Evolutionary conservation across 2,329 filamentous ascomycete genomes (phyloP).

Genomic region (Hawksworthiomyces lignivorus): DNA sequence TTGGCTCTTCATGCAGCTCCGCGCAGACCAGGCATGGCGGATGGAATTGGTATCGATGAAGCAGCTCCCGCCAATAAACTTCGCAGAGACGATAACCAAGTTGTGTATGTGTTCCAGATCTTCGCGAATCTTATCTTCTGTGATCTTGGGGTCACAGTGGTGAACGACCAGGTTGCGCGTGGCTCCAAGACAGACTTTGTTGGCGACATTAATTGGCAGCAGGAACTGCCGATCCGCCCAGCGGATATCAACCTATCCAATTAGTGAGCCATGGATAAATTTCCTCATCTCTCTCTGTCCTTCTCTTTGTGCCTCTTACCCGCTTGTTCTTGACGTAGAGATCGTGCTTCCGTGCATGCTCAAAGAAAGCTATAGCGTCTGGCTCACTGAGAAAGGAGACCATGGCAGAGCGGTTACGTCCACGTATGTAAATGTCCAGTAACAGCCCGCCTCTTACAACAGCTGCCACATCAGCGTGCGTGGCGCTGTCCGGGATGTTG

Average conservation of each 20-base stretch:
- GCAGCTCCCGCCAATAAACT: slow-evolving; percentile 50
- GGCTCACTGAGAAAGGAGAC: slow-evolving; percentile 63
- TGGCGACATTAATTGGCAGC: slow-evolving; percentile 53
- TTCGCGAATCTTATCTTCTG: slow-evolving; percentile 55
- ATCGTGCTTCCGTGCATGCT: slow-evolving; percentile 55
- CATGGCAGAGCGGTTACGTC: slow-evolving; percentile 50
- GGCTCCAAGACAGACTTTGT: slow-evolving; percentile 58
- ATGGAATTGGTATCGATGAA: slow-evolving; percentile 72
- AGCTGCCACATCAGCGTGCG: slow-evolving; percentile 57
- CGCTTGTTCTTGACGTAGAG: slow-evolving; percentile 62
- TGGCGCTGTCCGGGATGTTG: slow-evolving; percentile 54
- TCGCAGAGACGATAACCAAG: slow-evolving; percentile 59
- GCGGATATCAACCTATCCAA: slow-evolving; percentile 51
- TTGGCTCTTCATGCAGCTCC: slow-evolving; percentile 67
- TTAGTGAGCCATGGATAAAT: neutral
- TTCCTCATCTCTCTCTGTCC: no score
- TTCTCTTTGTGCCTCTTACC: slow-evolving; percentile 35
- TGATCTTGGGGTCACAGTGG: slow-evolving; percentile 49
- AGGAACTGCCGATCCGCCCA: slow-evolving; percentile 68
- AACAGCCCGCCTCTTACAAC: slow-evolving; percentile 63
- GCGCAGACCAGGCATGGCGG: slow-evolving; percentile 65
- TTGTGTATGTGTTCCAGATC: slow-evolving; percentile 81
- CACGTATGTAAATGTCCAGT: slow-evolving; percentile 58
- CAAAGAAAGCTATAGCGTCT: slow-evolving; percentile 57
- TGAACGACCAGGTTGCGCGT: slow-evolving; percentile 68